Evolutionary conservation across 1,139 yeast species (phyloP).

Genomic region (Yamadazyma buinensis): DNA sequence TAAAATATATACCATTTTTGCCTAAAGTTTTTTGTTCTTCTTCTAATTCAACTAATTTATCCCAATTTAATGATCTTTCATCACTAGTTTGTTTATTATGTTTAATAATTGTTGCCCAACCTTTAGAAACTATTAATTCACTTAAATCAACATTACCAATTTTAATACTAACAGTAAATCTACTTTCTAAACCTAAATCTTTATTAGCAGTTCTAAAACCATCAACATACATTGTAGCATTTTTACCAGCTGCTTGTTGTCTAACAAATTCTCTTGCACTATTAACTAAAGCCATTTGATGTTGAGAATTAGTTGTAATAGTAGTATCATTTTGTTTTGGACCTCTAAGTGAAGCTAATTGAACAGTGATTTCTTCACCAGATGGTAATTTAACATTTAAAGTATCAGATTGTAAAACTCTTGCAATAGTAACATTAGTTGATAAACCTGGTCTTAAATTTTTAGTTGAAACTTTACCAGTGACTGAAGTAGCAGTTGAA

Average conservation of each 20-base stretch:
- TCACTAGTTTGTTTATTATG: conserved; percentile 69
- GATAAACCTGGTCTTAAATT: conserved; percentile 43
- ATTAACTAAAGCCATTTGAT: conserved; percentile 50
- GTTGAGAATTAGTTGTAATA: conserved; percentile 36
- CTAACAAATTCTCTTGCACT: conserved; percentile 74
- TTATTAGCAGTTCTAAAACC: conserved; percentile 60
- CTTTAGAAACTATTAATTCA: conserved; percentile 57
- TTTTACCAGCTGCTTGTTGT: conserved; percentile 64
- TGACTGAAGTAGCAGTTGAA: conserved; percentile 12
- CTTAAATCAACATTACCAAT: conserved; percentile 54
- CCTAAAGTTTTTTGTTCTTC: conserved; percentile 49
- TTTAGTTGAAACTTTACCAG: conserved; percentile 14
- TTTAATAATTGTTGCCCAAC: conserved; percentile 74
- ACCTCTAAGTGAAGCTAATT: conserved; percentile 68
- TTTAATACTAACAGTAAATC: conserved; percentile 58
- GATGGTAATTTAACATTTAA: conserved; percentile 47
- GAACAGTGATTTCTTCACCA: conserved; percentile 57
- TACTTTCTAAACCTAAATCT: conserved; percentile 56
- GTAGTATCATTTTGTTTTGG: conserved; percentile 64
- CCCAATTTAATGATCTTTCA: conserved; percentile 78
- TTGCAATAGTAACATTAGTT: conserved; percentile 53
- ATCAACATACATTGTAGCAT: conserved; percentile 56
- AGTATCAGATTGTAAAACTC: conserved; percentile 69
- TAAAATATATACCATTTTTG: conserved; percentile 57
- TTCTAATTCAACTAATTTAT: conserved; percentile 68